A percentile compares a stretch with the other conserved stretches of the same genome.
phyloP scores from a whole-genome alignment of 345 rosid species.

The Gossypium ekmanianum region DNA sequence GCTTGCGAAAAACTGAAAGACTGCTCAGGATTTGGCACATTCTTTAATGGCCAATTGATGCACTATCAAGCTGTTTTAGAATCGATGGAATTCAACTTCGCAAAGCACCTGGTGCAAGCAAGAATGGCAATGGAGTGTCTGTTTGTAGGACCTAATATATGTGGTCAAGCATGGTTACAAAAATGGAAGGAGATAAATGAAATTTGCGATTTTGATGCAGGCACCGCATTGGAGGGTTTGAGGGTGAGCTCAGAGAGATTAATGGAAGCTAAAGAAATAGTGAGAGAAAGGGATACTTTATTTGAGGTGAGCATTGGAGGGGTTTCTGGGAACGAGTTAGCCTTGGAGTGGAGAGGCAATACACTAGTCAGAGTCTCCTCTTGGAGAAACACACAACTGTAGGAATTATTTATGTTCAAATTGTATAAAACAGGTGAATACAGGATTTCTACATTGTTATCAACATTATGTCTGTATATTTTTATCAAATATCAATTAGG shows the following conservation, averaged over 20 bases:
- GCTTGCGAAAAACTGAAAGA: slow-evolving; percentile 15
- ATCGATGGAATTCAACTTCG: slow-evolving; percentile 35
- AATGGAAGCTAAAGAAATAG: slow-evolving; percentile 42
- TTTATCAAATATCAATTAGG: too few species aligned
- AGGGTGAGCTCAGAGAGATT: slow-evolving; percentile 26
- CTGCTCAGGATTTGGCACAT: slow-evolving; percentile 26
- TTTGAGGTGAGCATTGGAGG: slow-evolving; percentile 43
- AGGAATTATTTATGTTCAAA: background rate
- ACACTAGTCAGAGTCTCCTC: slow-evolving; percentile 35
- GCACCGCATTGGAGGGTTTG: slow-evolving; percentile 15
- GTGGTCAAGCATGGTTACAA: slow-evolving; percentile 30
- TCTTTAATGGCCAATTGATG: slow-evolving; percentile 27
- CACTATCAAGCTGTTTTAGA: slow-evolving; percentile 40
- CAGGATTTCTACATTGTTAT: background rate
- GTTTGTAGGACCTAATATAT: slow-evolving; percentile 38
- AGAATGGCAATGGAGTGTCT: slow-evolving; percentile 44
- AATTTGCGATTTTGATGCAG: slow-evolving; percentile 4
- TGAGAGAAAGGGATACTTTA: slow-evolving; percentile 21
- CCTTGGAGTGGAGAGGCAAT: slow-evolving; percentile 41
- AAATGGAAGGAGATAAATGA: slow-evolving; percentile 36
- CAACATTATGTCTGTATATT: background rate
- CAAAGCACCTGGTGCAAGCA: slow-evolving; percentile 31
- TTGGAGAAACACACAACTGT: slow-evolving; percentile 29
- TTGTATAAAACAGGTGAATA: background rate
- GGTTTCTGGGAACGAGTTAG: slow-evolving; percentile 30